A percentile compares a stretch with the other conserved stretches of the same genome.
Evolutionary conservation across 495 filamentous ascomycete genomes (phyloP).

Genomic region (Daldinia loculata): DNA sequence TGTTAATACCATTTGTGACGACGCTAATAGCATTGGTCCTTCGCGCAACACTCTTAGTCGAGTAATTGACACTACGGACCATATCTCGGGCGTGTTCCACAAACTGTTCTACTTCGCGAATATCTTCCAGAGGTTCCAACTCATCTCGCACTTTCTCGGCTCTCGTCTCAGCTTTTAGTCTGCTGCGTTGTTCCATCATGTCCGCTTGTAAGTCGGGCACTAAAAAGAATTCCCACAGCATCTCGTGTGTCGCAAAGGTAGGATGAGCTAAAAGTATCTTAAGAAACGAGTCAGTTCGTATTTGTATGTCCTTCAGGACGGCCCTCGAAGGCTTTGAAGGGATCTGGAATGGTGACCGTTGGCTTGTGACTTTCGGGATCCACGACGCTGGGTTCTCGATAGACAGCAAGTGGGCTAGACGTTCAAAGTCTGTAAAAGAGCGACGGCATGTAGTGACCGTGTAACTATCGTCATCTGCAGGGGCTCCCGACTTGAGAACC

Average conservation of each 20-base stretch:
- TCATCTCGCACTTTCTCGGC: conserved; percentile 88
- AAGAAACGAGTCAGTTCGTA: conserved; percentile 86
- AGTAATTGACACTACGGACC: conserved; percentile 81
- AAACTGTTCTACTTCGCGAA: conserved; percentile 93
- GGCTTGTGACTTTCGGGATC: conserved; percentile 80
- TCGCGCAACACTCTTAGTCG: conserved; percentile 81
- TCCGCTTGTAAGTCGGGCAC: conserved; percentile 92
- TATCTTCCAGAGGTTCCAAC: conserved; percentile 81
- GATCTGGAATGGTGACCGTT: conserved; percentile 89
- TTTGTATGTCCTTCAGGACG: conserved; percentile 85
- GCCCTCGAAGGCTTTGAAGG: conserved; percentile 90
- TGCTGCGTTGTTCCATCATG: conserved; percentile 88
- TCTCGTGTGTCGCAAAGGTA: conserved; percentile 95
- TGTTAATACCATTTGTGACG: conserved; percentile 60
- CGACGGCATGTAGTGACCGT: conserved; percentile 94
- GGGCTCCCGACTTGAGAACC: conserved; percentile 91
- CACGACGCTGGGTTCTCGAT: conserved; percentile 96
- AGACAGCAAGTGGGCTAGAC: conserved; percentile 83
- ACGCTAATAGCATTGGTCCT: conserved; percentile 68
- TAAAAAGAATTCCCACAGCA: conserved; percentile 99
- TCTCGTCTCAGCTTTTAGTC: conserved; percentile 82
- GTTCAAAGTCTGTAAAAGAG: conserved; percentile 91
- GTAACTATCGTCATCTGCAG: conserved; percentile 69
- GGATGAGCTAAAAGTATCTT: conserved; percentile 86
- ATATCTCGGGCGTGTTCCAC: conserved; percentile 87